Conservation (phyloP, 306 rosid species). For the Corylus avellana region DNA sequence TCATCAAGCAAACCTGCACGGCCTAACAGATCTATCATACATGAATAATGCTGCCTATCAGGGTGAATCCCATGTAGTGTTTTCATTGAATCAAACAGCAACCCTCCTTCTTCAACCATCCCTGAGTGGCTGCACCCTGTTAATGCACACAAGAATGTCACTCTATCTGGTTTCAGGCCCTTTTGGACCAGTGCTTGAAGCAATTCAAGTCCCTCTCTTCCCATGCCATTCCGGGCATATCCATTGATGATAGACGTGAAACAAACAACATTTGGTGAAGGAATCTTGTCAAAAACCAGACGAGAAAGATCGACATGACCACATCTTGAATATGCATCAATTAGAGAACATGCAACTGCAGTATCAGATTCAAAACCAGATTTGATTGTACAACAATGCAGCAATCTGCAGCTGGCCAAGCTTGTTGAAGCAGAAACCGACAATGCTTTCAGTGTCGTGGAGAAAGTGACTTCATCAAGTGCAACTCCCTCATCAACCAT, state of each 20-base stretch:
- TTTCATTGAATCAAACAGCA: constrained; percentile 62
- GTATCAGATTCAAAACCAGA: constrained; percentile 59
- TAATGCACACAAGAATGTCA: constrained; percentile 71
- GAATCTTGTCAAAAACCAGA: constrained; percentile 52
- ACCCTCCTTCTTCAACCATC: constrained; percentile 63
- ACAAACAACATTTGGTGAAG: constrained; percentile 62
- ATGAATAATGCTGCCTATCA: constrained; percentile 67
- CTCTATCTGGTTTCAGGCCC: constrained; percentile 72
- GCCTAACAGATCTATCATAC: constrained; percentile 84
- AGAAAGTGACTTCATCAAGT: constrained; percentile 70
- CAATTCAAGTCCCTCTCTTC: constrained; percentile 59
- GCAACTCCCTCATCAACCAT: constrained; percentile 68
- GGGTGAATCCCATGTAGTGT: constrained; percentile 50
- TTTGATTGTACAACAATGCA: constrained; percentile 67
- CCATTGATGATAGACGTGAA: constrained; percentile 81
- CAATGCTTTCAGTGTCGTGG: constrained; percentile 65
- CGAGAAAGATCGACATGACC: constrained; percentile 63
- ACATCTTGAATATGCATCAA: constrained; percentile 71
- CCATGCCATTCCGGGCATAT: constrained; percentile 77
- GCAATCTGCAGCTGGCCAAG: constrained; percentile 49
- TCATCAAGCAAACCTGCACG: constrained; percentile 71
- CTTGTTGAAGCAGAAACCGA: constrained; percentile 52
- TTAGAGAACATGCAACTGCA: constrained; percentile 66
- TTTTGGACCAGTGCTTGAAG: constrained; percentile 58
- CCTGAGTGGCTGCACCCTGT: constrained; percentile 76